Evolutionary conservation across 177 flowering plant genomes (phyloP).

Genomic region (Vitis hybrid): DNA sequence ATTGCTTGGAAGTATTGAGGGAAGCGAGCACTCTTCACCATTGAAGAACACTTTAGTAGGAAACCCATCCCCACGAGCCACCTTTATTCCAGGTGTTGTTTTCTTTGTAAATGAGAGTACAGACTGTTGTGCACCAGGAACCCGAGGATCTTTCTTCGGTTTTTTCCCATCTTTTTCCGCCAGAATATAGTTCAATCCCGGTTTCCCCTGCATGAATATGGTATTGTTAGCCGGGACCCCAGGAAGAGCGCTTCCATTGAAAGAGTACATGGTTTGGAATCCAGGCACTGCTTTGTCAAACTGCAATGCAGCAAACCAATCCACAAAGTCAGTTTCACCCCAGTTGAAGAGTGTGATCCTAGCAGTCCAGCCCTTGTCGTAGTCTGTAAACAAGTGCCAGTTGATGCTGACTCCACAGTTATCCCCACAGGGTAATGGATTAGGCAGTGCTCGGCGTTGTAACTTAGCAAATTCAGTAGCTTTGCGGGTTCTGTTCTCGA

Average conservation of each 20-base stretch:
- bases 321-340: constrained; percentile 28
- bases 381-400: constrained; percentile 43
- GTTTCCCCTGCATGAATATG: constrained; percentile 48
- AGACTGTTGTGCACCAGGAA: constrained; percentile 64
- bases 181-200: constrained; percentile 42
- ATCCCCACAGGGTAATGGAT: constrained; percentile 38
- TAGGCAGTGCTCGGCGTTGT: constrained; percentile 24
- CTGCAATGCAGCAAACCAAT: constrained; percentile 53
- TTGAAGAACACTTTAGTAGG: constrained; percentile 55
- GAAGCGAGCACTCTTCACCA: constrained; percentile 61
- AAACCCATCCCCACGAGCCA: constrained; percentile 47
- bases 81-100: constrained; percentile 32
- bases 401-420: constrained; percentile 49
- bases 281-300: constrained; percentile 39
- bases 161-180: constrained; percentile 35
- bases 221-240: constrained; percentile 27
- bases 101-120: constrained; percentile 56
- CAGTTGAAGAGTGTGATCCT: constrained; percentile 61
- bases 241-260: constrained; percentile 40
- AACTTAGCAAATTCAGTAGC: constrained; percentile 41
- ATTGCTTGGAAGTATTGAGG: constrained; percentile 32
- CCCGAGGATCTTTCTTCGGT: constrained; percentile 31
- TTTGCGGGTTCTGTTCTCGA: constrained; percentile 36
- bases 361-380: constrained; percentile 45
- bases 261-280: constrained; percentile 49